phyloP scores from a whole-genome alignment of 805 yeast species.

The Wickerhamiella slavikovae region DNA sequence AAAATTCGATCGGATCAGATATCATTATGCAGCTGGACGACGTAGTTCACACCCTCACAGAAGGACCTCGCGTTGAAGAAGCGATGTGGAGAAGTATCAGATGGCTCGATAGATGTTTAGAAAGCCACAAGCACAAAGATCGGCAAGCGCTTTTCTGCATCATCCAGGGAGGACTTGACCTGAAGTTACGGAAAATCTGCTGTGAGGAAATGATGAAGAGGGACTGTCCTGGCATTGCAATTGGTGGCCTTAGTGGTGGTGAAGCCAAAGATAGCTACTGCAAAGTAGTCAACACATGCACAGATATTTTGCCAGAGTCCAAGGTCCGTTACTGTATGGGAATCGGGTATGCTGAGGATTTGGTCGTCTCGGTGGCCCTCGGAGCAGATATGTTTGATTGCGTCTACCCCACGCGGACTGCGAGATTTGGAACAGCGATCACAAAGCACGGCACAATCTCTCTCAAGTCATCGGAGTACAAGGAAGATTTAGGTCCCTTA shows the following conservation, averaged over 20 bases:
- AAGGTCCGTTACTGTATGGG: slow-evolving; percentile 29
- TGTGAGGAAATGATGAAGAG: slow-evolving; percentile 24
- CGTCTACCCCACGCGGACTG: slow-evolving; percentile 26
- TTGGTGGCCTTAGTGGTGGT: slow-evolving; percentile 28
- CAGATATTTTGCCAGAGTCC: slow-evolving; percentile 21
- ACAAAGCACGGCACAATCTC: slow-evolving; percentile 21
- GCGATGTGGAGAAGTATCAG: slow-evolving; percentile 25
- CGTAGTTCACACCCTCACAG: slow-evolving; percentile 24
- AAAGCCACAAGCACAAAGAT: slow-evolving; percentile 24
- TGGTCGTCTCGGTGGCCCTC: slow-evolving; percentile 25
- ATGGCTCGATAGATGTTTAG: slow-evolving; percentile 26
- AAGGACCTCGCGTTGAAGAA: slow-evolving; percentile 26
- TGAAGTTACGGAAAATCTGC: slow-evolving; percentile 19
- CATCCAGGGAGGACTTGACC: slow-evolving; percentile 27
- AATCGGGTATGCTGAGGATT: slow-evolving; percentile 27
- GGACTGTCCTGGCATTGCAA: slow-evolving; percentile 27
- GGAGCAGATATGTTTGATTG: slow-evolving; percentile 29
- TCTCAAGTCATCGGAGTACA: slow-evolving; percentile 17
- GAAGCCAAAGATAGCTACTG: slow-evolving; percentile 24
- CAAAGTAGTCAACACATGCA: slow-evolving; percentile 21
- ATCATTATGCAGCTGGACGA: slow-evolving; percentile 29
- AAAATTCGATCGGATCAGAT: slow-evolving; percentile 25
- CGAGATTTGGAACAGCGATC: slow-evolving; percentile 25
- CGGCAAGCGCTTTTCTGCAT: slow-evolving; percentile 24
- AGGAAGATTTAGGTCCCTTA: slow-evolving; percentile 19